These are phyloP conservation scores for Rhexocercosporidium sp. DNA, from an alignment of 2,329 filamentous ascomycete genomes.

Conservation along the genomic window DNA sequence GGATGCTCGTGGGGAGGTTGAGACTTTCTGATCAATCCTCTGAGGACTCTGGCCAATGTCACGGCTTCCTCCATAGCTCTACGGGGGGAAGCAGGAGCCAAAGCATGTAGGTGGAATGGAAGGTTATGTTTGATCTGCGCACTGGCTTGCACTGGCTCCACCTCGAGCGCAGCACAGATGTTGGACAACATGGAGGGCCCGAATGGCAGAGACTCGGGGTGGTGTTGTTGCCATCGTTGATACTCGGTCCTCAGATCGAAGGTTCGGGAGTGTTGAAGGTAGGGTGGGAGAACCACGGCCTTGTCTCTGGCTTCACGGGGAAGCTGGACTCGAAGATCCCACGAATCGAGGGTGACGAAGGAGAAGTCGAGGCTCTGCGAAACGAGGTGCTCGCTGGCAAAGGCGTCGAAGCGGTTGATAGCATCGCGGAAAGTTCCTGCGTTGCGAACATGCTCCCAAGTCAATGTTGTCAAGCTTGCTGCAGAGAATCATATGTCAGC, in stretches of 20 bases:
- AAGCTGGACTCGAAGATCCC: conserved; percentile 97
- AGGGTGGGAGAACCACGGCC: conserved; percentile 92
- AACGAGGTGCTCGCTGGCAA: conserved; percentile 88
- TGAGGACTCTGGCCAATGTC: conserved; percentile 88
- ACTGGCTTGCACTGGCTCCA: conserved; percentile 96
- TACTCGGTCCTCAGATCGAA: conserved; percentile 98
- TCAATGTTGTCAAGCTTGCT: conserved; percentile 97
- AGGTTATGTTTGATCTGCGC: conserved; percentile 99
- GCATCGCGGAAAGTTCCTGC: conserved; percentile 97
- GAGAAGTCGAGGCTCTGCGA: conserved; percentile 95
- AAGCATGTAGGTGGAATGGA: conserved; percentile 94
- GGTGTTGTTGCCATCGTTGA: conserved; percentile 97
- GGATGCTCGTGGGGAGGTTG: conserved; percentile 92
- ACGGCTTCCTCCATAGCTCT: conserved; percentile 98
- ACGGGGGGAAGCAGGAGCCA: conserved; percentile 92
- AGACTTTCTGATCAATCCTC: conserved; percentile 93
- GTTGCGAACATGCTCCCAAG: conserved; percentile 98
- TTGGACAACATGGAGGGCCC: conserved; percentile 94
- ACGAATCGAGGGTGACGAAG: conserved; percentile 97
- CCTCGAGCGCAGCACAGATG: conserved; percentile 97
- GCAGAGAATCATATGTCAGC: conserved; percentile 37
- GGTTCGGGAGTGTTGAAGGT: conserved; percentile 95
- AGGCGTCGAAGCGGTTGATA: conserved; percentile 91
- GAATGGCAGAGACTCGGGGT: conserved; percentile 96
- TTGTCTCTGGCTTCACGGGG: conserved; percentile 98